Evolutionary conservation across 768 basidiomycete species (phyloP), one percentile per base, ranked within the genome.

Genomic region (Tricholoma matsutake): DNA sequence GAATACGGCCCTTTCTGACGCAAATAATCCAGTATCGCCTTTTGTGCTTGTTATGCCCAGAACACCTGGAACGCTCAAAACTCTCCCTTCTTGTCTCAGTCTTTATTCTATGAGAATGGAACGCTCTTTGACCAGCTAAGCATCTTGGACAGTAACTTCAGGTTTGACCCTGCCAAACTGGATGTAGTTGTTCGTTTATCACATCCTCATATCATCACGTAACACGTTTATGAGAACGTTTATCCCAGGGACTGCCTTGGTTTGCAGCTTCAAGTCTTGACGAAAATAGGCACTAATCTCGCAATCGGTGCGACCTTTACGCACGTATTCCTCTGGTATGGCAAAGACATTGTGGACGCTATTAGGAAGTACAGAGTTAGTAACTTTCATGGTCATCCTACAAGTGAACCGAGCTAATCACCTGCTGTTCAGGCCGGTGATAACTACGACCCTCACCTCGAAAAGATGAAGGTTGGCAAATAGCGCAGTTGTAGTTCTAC

Each of bases 321-420:
- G 13, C 83, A 85, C 62, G 75, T 85, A 13, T 59, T 79, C 10
- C 59, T 86, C 1, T 86, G 83, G 84, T 83, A 86, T 58, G 78
- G 76, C 0, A 76, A 81, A 51, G 82, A 84, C 53, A 74, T 86
- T 35, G 63, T 73, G 28, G 66, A 69, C 2, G 76, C 81, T 34
- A 74, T 82, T 60, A 72, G 68, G 65, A 76, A 74, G 41, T 78
- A 81, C 62, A 72, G 81, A 68, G 78, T 77, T 34, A 2, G 37
- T 35, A 35, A 10, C 6, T 18, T n/a, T 7, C 16, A 2, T 31
- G 20, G n/a, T 35, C 9, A 18, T 16, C 14, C 18, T 43, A 20
- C n/a, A 4, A 47, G 4, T 47, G 20, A 10, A 10, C 18, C 45
- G 18, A 25, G 13, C 20, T 10, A 11, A 22, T 7, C 6, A 47